A percentile compares a stretch with the other conserved stretches of the same genome.
phyloP scores from a whole-genome alignment of 305 asterid genomes.

The Striga hermonthica region DNA sequence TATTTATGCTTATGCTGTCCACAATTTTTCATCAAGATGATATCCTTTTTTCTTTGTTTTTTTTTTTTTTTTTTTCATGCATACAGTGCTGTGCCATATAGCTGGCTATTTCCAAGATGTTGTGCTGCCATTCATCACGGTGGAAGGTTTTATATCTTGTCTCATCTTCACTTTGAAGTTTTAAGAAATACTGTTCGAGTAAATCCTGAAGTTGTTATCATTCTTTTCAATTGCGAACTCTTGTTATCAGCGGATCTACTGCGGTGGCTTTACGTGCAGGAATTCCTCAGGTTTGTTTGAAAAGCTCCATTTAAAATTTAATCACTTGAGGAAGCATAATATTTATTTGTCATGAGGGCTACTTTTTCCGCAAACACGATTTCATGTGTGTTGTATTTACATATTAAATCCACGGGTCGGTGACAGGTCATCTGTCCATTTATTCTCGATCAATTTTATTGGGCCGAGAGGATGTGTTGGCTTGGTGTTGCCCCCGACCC shows the following conservation, averaged over 20 bases:
- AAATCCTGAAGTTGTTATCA: slow-evolving; percentile 24
- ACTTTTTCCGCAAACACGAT: neutral
- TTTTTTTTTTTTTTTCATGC: slow-evolving; percentile 8
- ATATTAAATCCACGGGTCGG: slow-evolving; percentile 6
- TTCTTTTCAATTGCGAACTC: slow-evolving; percentile 25
- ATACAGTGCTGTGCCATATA: slow-evolving; percentile 67
- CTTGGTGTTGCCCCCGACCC: slow-evolving; percentile 92
- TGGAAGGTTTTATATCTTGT: slow-evolving; percentile 61
- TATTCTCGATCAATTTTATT: slow-evolving; percentile 84
- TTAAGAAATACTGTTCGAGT: slow-evolving; percentile 10
- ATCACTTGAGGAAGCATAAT: slow-evolving; percentile 1
- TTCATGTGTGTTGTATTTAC: neutral
- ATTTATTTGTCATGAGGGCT: neutral
- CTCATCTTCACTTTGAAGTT: slow-evolving; percentile 14
- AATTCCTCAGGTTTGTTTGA: slow-evolving; percentile 80
- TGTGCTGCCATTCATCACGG: slow-evolving; percentile 92
- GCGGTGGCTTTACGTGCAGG: slow-evolving; percentile 88
- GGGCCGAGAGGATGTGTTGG: slow-evolving; percentile 99
- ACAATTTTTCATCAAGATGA: neutral
- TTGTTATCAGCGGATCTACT: slow-evolving; percentile 70
- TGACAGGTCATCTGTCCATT: slow-evolving; percentile 83
- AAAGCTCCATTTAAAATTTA: slow-evolving; percentile 8
- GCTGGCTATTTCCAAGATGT: slow-evolving; percentile 85
- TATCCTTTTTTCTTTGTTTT: no score
- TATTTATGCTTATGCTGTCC: neutral